Base-by-base conservation (phyloP, 2,329 filamentous ascomycete species). In the Bipolaris sorokiniana region DNA sequence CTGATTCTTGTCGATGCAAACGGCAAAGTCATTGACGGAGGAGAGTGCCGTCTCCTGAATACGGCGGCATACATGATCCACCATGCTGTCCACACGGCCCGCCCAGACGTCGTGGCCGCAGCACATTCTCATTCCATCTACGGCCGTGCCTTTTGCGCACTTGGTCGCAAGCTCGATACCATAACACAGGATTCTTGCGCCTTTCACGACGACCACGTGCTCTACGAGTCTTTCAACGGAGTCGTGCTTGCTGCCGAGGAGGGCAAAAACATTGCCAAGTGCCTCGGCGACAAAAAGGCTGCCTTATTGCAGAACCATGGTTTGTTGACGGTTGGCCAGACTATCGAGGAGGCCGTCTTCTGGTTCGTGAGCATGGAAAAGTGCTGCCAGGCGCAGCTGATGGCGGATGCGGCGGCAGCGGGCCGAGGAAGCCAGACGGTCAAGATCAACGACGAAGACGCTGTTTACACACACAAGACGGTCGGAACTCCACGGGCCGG, bases 381-480 rank as follows among this genome's bases (percentile, higher is more conserved):
- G 58, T 83, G 80, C 67, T 84, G 82, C 65, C 78, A 84, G 56
- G 77, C 79, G 34, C 83, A 85, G 68, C 67, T 85, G 42, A 60
- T 84, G 58, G 83, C 82, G 1, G 82, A 84, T 64, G 83, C 83
- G 0, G 82, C 82, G 0, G 86, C 85, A 0, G 84, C 74, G 0
- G 88, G 88, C 0, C 79, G 86, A 2, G 89, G 89, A 1, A 82
- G 83, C 1, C 76, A 82, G 70, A 90, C 88, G 0, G 78, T 90
- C 28, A 88, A 88, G 74, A 88, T 92, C 65, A 79, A 82, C 7
- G 84, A 89, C 1, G 85, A 86, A 49, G 89, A 92, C 71, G 89
- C 90, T 1, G 78, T 72, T 15, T 90, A 84, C 67, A 92, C 90
- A 0, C 87, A 85, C 66, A 85, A 88, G 75, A 82, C 84, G 0